Conservation (phyloP, 2,329 filamentous ascomycete genomes). For the Parastagonospora avenae region DNA sequence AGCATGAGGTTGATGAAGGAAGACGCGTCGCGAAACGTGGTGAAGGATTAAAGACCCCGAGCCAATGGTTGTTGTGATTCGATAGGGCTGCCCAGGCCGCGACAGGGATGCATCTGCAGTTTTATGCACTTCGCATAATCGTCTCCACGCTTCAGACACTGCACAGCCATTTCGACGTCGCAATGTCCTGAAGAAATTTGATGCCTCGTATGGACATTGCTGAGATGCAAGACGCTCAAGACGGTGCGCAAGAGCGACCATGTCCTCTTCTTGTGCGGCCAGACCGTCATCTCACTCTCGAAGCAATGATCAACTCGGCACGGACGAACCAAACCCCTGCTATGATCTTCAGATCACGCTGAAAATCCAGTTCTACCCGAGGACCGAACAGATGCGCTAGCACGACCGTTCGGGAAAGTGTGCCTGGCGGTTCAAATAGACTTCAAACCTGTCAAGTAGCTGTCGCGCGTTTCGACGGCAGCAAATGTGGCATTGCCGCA, state of each 20-base stretch:
- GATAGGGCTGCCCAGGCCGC: slow-evolving; percentile 11
- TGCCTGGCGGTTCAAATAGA: background rate
- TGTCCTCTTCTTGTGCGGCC: no score
- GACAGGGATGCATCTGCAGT: slow-evolving; percentile 5
- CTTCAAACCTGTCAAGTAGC: background rate
- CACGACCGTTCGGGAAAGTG: background rate
- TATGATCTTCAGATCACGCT: background rate
- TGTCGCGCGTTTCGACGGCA: no score
- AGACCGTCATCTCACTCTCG: no score
- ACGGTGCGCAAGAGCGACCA: no score
- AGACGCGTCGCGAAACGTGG: slow-evolving; percentile 13
- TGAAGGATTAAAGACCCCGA: slow-evolving; percentile 3
- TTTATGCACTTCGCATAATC: slow-evolving; percentile 14
- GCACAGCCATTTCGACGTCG: background rate
- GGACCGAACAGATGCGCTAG: background rate
- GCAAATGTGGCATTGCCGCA: background rate
- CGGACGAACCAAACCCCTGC: background rate
- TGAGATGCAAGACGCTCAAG: background rate
- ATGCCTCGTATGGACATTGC: background rate
- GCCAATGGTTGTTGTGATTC: slow-evolving; percentile 15
- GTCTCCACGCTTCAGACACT: background rate
- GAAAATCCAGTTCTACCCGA: background rate
- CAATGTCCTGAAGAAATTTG: no score
- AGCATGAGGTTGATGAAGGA: slow-evolving; percentile 21
- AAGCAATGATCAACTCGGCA: background rate